phyloP scores from a whole-genome alignment of 179 eudicot species.

The Kewa caespitosa region DNA sequence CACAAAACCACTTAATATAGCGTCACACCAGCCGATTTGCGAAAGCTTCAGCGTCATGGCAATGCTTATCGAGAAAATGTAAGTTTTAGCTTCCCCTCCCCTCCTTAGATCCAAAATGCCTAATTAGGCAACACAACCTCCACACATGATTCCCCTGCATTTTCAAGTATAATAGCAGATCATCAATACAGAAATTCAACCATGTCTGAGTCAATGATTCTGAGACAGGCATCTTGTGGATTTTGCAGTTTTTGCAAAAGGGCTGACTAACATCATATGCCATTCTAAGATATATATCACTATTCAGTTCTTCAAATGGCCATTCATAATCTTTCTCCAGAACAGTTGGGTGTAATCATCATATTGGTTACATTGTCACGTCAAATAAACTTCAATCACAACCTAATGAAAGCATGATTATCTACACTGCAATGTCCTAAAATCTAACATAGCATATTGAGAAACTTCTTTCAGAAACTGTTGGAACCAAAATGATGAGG shows the following conservation, averaged over 20 bases:
- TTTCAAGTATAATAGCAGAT: neutral
- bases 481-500: no score
- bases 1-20: slow-evolving; percentile 8
- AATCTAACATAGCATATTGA: neutral
- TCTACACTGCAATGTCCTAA: neutral
- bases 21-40: slow-evolving; percentile 1
- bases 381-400: neutral
- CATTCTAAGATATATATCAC: no score
- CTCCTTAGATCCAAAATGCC: neutral
- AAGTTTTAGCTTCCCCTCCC: neutral
- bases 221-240: no score
- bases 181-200: neutral
- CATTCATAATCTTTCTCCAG: no score
- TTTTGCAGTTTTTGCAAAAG: neutral
- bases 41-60: slow-evolving; percentile 12
- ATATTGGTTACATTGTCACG: neutral
- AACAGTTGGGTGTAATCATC: neutral
- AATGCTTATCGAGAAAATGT: slow-evolving; percentile 10
- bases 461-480: no score
- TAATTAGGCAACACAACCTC: slow-evolving; percentile 62
- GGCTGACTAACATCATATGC: neutral
- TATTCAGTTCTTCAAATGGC: no score
- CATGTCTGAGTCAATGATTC: neutral
- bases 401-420: neutral
- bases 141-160: slow-evolving; percentile 69